Evolutionary conservation across 192 early-diverging fungal species (phyloP).

Genomic region (Helicostylum pulchrum): DNA sequence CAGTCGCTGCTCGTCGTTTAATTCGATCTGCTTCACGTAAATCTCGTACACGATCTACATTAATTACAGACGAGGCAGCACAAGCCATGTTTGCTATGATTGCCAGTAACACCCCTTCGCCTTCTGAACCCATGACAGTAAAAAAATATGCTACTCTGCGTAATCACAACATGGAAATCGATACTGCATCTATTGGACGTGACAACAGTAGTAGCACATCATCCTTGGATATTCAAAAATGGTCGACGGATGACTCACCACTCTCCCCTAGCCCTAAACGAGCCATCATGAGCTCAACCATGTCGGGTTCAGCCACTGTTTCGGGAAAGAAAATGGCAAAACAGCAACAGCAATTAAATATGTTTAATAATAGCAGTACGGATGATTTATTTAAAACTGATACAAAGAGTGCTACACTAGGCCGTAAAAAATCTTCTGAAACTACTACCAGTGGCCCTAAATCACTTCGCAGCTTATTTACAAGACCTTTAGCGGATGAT

Average conservation of each 20-base stretch:
- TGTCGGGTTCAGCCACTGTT: conserved; percentile 7
- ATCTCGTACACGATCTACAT: conserved; percentile 16
- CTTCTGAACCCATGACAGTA: neutral
- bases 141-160: conserved; percentile 17
- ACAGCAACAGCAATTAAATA: neutral
- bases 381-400: conserved; percentile 1
- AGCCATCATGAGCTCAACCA: conserved; percentile 3
- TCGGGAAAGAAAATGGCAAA: conserved; percentile 1
- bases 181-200: conserved; percentile 15
- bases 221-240: conserved; percentile 10
- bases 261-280: conserved; percentile 7
- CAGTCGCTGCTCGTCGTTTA: conserved; percentile 18
- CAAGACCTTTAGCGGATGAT: neutral
- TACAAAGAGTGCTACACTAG: conserved; percentile 10
- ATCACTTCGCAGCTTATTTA: neutral
- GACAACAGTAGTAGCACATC: neutral
- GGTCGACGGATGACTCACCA: neutral
- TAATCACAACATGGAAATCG: neutral
- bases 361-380: neutral
- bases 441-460: no score
- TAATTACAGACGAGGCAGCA: conserved; percentile 7
- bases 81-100: conserved; percentile 11
- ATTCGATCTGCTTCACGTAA: conserved; percentile 24
- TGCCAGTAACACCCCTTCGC: neutral
- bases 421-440: neutral